phyloP scores from a whole-genome alignment of 2,329 filamentous ascomycete genomes.

The Cercospora nicotianae region DNA sequence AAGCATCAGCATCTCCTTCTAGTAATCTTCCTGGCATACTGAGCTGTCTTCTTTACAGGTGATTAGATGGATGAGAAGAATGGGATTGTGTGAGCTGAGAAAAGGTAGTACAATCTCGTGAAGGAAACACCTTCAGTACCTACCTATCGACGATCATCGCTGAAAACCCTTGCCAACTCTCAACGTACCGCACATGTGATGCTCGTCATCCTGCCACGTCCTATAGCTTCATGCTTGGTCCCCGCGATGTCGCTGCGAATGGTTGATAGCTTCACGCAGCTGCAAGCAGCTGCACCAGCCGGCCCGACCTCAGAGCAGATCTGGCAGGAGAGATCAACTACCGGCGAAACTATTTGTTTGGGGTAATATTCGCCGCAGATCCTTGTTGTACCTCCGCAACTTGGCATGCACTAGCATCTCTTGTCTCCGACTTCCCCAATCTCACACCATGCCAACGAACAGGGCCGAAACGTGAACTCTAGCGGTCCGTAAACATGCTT shows the following conservation, averaged over 20 bases:
- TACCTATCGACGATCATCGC: constrained; percentile 3
- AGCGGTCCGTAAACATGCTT: not conserved
- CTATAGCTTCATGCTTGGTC: not conserved
- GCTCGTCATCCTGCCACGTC: not conserved
- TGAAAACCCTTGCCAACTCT: not conserved
- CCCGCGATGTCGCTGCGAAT: not conserved
- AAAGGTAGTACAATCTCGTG: not conserved
- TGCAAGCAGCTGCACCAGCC: not conserved
- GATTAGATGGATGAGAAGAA: not conserved
- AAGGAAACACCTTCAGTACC: not conserved
- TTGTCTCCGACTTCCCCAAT: not conserved
- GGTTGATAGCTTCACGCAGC: constrained; percentile 7
- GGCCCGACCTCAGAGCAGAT: not conserved
- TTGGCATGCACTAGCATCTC: not conserved
- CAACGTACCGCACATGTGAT: constrained; percentile 1
- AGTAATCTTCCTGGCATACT: not conserved
- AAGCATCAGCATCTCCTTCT: constrained; percentile 2
- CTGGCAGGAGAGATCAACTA: not conserved
- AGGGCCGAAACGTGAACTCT: not conserved
- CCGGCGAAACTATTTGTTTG: not conserved
- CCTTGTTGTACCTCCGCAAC: not conserved
- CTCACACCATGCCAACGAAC: not conserved
- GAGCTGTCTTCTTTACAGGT: not conserved
- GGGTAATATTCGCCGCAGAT: not conserved
- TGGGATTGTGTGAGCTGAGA: not conserved